Evolutionary conservation across 1,139 yeast genomes (phyloP), one percentile per base, ranked within the genome.

Genomic region (Yamadazyma diddensiae): DNA sequence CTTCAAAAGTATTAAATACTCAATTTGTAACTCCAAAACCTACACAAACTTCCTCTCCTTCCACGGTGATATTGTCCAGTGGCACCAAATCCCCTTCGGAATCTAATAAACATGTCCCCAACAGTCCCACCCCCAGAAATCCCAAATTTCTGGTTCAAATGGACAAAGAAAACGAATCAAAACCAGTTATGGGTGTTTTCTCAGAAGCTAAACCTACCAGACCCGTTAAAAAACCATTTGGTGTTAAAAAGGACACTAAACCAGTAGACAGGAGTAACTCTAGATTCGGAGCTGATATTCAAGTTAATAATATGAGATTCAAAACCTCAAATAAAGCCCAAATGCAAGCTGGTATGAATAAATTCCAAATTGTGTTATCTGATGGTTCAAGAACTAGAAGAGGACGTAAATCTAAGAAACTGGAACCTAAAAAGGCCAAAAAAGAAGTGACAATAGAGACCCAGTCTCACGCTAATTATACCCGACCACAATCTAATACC

Each of bases 331-430:
- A 51, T 26, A 57, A 53, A 42, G 56, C 64, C 1, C 57, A 60
- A 36, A 64, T 63, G 70, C 69, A 62, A 49, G 65, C 65, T 4
- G 73, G 73, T 7, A 65, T 67, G 65, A 66, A 63, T 45, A 69
- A 70, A 50, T 73, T 73, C 46, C 79, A 73, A 49, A 73, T 73
- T 37, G 73, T 73, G 1, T 65, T 73, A 35, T 63, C 76, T 3
- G 79, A 73, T 46, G 71, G 71, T 26, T 71, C 65, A 42, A 62
- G 63, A 62, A 64, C 45, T 55, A 56, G 39, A 56, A 57, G 47
- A 52, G 57, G 41, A 55, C 59, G 52, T 54, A 56, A 39, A 48
- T 38, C 39, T 11, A 39, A 28, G 21, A 44, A 38, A 22, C 29
- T 22, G 8, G 25, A 27, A 11, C 31, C 16, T 10, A 50, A 46